Base-by-base conservation (phyloP, 495 filamentous ascomycete species). In the Lineolata rhizophorae region DNA sequence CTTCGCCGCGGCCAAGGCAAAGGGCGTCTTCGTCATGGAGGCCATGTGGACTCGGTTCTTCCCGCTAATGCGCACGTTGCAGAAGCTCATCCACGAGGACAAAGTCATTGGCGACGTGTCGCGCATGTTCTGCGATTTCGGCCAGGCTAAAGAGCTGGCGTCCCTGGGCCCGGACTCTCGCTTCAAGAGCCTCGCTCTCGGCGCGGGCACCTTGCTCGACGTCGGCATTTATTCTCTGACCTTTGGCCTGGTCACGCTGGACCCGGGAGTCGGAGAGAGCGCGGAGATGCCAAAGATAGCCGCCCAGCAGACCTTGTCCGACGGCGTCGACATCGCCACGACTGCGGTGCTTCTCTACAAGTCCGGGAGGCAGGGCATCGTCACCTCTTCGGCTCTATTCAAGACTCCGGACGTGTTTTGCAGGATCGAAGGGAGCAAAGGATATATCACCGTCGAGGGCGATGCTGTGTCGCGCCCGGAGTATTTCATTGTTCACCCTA, bases 1-100 rank as follows among this genome's bases (percentile, higher is more conserved):
- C 3, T 47, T 60, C 26, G 39, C 45, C 13, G 51, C 55, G 0
- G 58, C 58, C 2, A 48, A 44, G 29, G 34, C 35, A 21, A 58
- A 58, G 31, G 47, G 53, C 1, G 50, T 60, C 1, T 62, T 49
- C 39, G 30, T 60, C 20, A 50, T 55, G 35, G 56, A 60, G 33
- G 58, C 44, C 3, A 20, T 45, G 34, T 47, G 44, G 44, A 46
- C 43, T 12, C 28, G 43, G 2, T 46, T 46, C 31, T 46, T 37
- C 37, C 43, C 43, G 17, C 20, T 44, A 14, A 32, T 46, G 6
- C 32, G 35, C 14, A 16, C 29, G 12, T 11, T 46, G 4, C 43
- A 40, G 16, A 27, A 19, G n/a, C 3, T 43, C 14, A 18, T 46
- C 2, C 43, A 46, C 31, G 32, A 43, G 16, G 43, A 43, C 10